Base-by-base conservation (phyloP, 2,329 filamentous ascomycete species). In the Cladosporium sp. region DNA sequence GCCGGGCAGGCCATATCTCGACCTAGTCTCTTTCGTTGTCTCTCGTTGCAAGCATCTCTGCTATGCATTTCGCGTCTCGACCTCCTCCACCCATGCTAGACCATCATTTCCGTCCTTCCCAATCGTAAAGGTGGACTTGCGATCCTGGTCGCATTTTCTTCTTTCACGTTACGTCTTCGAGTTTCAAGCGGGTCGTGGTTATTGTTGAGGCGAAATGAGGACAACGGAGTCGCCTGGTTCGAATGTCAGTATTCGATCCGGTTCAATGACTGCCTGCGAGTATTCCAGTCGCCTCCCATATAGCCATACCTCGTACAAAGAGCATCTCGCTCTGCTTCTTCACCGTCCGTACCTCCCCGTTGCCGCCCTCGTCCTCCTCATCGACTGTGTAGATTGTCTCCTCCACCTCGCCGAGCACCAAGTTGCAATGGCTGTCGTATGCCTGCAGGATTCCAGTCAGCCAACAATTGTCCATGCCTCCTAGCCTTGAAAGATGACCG, bases 311-410 rank as follows among this genome's bases (percentile, higher is more conserved):
- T 89, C 94, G 83, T 60, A 99, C 93, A 74, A 99, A 99, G 19
- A 99, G 79, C 94, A 99, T 99, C 74, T 97, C 94, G 43, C 92
- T 95, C 75, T 97, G 95, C 77, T 96, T 96, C 78, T 93, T 96
- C 63, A 94, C 86, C 14, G 92, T 96, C 89, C 80, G 66, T 72
- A 92, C 90, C 81, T 86, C 89, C 68, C 93, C 82, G 63, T 83
- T 88, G 59, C 89, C 87, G 20, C 91, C 88, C 15, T 88, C 85
- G 40, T 95, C 90, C 14, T 92, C 89, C 61, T 96, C 92, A 60
- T 96, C 92, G 4, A 96, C 87, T 36, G 93, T 82, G 73, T 96
- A 99, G 66, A 99, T 92, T 6, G 93, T 97, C 80, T 99, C 94
- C 72, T 97, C 92, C 4, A 97, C 94, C 65, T 99, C 94, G 57